Evolutionary conservation across 2,329 filamentous ascomycete genomes (phyloP), one percentile per base, ranked within the genome.

Genomic region (Dactylellina drechsleri): DNA sequence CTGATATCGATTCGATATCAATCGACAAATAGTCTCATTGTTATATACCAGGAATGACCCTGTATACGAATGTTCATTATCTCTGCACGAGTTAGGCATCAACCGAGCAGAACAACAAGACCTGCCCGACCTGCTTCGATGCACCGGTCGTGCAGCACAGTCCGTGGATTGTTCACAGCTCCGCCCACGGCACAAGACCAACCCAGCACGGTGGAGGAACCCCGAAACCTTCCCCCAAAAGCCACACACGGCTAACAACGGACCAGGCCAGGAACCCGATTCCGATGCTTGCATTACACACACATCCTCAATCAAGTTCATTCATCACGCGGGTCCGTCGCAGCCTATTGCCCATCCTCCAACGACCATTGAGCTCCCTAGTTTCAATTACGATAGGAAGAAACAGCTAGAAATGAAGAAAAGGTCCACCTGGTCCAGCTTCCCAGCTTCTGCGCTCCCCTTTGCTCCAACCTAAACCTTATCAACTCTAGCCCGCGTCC

Each of bases 351-450:
- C 45, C 43, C 31, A 18, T 26, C 15, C 40, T 12, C 31, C 23
- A 67, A 53, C 43, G 26, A 23, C 40, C 26, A 20, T n/a, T 52
- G 43, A 59, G 56, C 57, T 57, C 62, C 41, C 16, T 8, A 41
- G 58, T 59, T 64, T 59, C 43, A 43, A 71, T 71, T 71, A 71
- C 66, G 59, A 71, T 71, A 71, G 52, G 66, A 53, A 59, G n/a
- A 72, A 50, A 2, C 23, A 1, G 4, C 31, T 23, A 4, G 18
- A 7, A n/a, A 18, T 47, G 43, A 47, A 36, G 26, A 36, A 36
- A 36, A 36, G 31, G 13, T 13, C 52, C 56, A 16, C 43, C 66
- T 20, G 61, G 16, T 1, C 36, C 20, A 28, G 26, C 31, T 36
- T 36, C 61, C 36, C 49, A 50, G 45, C 47, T 18, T 66, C 66